Base-by-base conservation (phyloP, 768 basidiomycete genomes). In the Phylloporus sp. region DNA sequence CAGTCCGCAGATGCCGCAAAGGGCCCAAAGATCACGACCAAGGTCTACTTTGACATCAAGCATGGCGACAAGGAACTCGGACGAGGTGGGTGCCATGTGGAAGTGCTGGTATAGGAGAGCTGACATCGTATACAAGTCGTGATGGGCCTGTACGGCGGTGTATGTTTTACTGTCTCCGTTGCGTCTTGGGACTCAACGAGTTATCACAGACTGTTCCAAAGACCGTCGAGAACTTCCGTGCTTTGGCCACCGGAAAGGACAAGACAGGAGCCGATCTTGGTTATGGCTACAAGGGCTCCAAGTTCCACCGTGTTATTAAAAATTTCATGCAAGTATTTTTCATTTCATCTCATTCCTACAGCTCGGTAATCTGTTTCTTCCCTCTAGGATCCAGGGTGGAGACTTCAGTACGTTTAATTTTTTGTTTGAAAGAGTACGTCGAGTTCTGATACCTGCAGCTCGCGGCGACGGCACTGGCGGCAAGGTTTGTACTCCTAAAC, bases 171-270 rank as follows among this genome's bases (percentile, higher is more conserved):
- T 29, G 18, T 31, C 45, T 28, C 26, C 17, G 7, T 5, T 9
- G 5, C 41, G 9, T 21, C 17, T 24, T 11, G 17, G 32, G 39
- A 26, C 38, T 50, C 18, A 48, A 36, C 17, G 24, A 9, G 17
- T 26, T 10, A 37, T 31, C 23, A 10, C 47, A 93, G 86, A 91
- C 91, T 38, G 93, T 96, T 37, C 94, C 94, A 44, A 94, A 94
- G 72, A 97, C 94, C 26, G 93, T 75, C 21, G 94, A 93, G 77
- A 98, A 98, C 79, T 98, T 98, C 82, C 86, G 92, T 47, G 90
- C 92, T 38, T 77, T 99, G 56, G 74, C 89, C 11, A 90, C 91
- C 29, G 90, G 94, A 48, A 74, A 81, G 58, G 80, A 78, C 57
- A 90, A 86, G 71, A 75, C 76, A 2, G 64, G 70, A 26, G 61